Base-by-base conservation (phyloP, 1,284 basidiomycete genomes). In the Sporisorium sorghi region DNA sequence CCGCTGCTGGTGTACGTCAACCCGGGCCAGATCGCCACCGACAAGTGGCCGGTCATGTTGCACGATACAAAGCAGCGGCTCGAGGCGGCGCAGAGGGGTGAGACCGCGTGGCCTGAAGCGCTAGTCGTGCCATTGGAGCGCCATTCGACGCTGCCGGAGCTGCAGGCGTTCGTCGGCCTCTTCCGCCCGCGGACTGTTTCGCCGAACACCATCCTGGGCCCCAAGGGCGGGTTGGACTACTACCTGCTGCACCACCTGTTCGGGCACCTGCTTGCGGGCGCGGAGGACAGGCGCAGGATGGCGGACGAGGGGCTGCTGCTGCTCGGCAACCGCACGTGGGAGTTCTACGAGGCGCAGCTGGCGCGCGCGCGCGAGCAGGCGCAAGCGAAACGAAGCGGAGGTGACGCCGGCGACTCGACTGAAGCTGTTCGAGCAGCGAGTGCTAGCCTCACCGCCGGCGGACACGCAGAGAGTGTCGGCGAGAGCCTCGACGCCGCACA, bases 141-240 rank as follows among this genome's bases (percentile, higher is more conserved):
- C 0, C 94, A 97, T 79, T 94, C 93, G 0, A 88, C 91, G 0
- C 87, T 95, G 0, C 91, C 92, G 0, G 94, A 97, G 81, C 87
- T 97, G 1, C 90, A 90, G 68, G 85, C 87, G 3, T 91, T 97
- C 52, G 92, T 95, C 14, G 85, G 88, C 0, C 86, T 94, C 11
- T 96, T 97, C 85, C 55, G 67, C 15, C 73, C 73, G 0, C 56
- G 40, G 12, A 75, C 73, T 5, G 73, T 75, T 6, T 75, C 73
- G 7, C 69, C 73, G 3, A 76, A 76, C 11, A 76, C 73, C 11
- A 72, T 72, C 39, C 37, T 72, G 12, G 68, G 68, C n/a, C 58
- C 60, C 7, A 64, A 64, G 21, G 73, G 69, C 10, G 69, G 69
- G 3, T 44, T 71, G 11, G 69, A 76, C 51, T 76, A 72, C 56